Base-by-base conservation (phyloP, 2,329 filamentous ascomycete species). In the Verticillium albo-atrum region DNA sequence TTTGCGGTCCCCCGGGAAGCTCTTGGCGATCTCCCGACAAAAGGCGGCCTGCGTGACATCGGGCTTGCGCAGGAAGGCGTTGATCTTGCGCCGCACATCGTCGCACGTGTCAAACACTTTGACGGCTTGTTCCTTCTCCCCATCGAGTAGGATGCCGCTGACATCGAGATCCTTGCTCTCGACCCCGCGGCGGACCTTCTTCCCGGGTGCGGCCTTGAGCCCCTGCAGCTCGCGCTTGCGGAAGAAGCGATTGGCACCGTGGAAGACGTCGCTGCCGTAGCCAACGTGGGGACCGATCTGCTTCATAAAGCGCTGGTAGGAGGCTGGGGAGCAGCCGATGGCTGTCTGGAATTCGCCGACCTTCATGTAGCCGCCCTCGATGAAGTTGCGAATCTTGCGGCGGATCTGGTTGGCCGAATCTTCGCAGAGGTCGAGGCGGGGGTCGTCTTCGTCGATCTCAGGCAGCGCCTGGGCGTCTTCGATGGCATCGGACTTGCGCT, bases 81-180 rank as follows among this genome's bases (percentile, higher is more conserved):
- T 74, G 65, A 87, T 85, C 73, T 87, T 86, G 67, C 74, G 77
- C 54, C 84, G 79, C 15, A 87, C 68, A 56, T 82, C 81, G 63
- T 86, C 79, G 70, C 83, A 87, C 5, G 79, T 82, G 62, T 87
- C 83, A 66, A 74, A 86, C 32, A 87, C 71, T 1, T 72, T 70
- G 6, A 86, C 82, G 0, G 60, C 65, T 34, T 75, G 73, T 0
- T 69, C 66, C 0, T 75, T 76, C 68, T 87, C 83, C 14, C 79
- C 78, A 0, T 73, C 70, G 0, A 87, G 72, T 9, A 67, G 56
- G 28, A 85, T 68, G 17, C 63, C 70, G 34, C 72, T 70, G 23
- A 82, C 71, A 63, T 82, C 75, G 26, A 76, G 71, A n/a, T 51
- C 50, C 54, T 62, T 56, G 55, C 56, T 55, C 26, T 25, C 52